These are phyloP conservation scores for Tilletiopsis washingtonensis DNA, from an alignment of 1,284 basidiomycete genomes.

Conservation along the genomic window DNA sequence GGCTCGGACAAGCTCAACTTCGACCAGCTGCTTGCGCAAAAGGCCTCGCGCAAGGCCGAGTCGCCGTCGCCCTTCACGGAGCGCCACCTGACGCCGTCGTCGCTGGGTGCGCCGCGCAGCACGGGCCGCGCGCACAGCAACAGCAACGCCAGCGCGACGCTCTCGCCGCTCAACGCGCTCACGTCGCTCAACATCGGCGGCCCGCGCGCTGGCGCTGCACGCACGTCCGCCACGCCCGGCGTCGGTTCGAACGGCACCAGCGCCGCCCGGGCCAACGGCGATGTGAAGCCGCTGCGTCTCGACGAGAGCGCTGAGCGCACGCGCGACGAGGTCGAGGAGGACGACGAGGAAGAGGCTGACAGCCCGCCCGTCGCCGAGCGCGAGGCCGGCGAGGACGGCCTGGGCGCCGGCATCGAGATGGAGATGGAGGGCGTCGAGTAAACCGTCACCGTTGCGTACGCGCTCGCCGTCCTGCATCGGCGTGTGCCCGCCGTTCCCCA, in stretches of 20 bases:
- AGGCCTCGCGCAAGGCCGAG: slow-evolving; percentile 1
- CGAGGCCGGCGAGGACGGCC: slow-evolving; percentile 2
- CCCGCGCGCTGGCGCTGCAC: too few relatives aligned
- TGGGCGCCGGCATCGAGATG: slow-evolving; percentile 21
- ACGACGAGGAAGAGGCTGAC: slow-evolving; percentile 3
- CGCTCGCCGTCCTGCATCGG: too few relatives aligned
- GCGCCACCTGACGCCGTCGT: neutral
- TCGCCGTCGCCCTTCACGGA: neutral
- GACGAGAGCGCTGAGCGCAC: slow-evolving; percentile 10
- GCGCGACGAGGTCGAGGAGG: neutral
- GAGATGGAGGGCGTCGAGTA: slow-evolving; percentile 43
- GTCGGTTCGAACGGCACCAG: too few relatives aligned
- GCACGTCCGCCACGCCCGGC: too few relatives aligned
- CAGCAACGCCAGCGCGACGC: neutral
- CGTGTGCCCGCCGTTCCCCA: too few relatives aligned
- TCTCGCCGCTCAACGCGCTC: slow-evolving; percentile 4
- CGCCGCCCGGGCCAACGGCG: neutral
- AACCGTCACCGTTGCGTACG: too few relatives aligned
- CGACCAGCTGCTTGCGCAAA: slow-evolving; percentile 43
- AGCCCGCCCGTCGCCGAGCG: slow-evolving; percentile 3
- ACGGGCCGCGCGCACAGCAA: slow-evolving; percentile 16
- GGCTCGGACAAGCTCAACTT: slow-evolving; percentile 49
- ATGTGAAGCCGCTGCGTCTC: slow-evolving; percentile 12
- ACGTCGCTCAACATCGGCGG: slow-evolving; percentile 1
- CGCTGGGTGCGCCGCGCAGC: neutral